Percentiles rank a stretch among this genome's conserved stretches.
These are phyloP conservation scores for Cryptococcus sp. DNA, from an alignment of 1,284 basidiomycete genomes.

Conservation along the genomic window DNA sequence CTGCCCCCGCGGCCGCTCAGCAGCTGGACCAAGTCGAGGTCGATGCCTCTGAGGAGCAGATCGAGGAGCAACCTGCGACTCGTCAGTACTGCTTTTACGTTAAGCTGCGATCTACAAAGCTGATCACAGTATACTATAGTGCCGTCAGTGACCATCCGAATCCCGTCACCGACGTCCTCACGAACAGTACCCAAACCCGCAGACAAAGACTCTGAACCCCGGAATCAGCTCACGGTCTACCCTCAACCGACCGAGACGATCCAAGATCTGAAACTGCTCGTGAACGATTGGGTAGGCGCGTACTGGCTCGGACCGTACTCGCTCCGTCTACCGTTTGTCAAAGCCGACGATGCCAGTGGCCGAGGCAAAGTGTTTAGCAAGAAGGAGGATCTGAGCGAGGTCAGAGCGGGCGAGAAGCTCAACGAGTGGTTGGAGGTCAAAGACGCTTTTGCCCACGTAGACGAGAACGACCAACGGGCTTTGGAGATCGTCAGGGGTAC, in stretches of 20 bases:
- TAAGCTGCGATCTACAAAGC: no score
- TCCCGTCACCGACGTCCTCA: slow-evolving; percentile 46
- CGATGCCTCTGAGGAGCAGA: slow-evolving; percentile 4
- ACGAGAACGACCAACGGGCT: slow-evolving; percentile 40
- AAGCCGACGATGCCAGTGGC: slow-evolving; percentile 13
- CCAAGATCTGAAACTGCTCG: slow-evolving; percentile 53
- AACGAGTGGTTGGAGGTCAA: slow-evolving; percentile 54
- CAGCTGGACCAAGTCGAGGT: no score
- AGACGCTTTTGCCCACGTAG: slow-evolving; percentile 51
- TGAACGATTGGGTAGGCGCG: slow-evolving; percentile 53
- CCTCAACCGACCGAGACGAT: slow-evolving; percentile 51
- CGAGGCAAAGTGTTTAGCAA: slow-evolving; percentile 28
- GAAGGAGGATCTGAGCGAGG: slow-evolving; percentile 46
- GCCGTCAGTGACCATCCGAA: slow-evolving; percentile 42
- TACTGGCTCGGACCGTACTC: slow-evolving; percentile 56
- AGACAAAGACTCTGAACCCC: slow-evolving; percentile 27
- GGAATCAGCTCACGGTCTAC: slow-evolving; percentile 40
- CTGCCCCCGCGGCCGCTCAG: background rate
- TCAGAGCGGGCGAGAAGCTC: slow-evolving; percentile 50
- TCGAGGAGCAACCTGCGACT: slow-evolving; percentile 12
- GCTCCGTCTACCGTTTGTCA: slow-evolving; percentile 34
- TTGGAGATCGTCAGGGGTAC: slow-evolving; percentile 52
- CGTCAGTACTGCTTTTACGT: background rate
- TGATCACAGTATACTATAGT: slow-evolving; percentile 7
- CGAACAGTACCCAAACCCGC: slow-evolving; percentile 45